Percentiles rank a stretch among this genome's conserved stretches.
Conservation (phyloP, 176 grass and related monocot species). For the Ampelocalamus luodianensis region DNA sequence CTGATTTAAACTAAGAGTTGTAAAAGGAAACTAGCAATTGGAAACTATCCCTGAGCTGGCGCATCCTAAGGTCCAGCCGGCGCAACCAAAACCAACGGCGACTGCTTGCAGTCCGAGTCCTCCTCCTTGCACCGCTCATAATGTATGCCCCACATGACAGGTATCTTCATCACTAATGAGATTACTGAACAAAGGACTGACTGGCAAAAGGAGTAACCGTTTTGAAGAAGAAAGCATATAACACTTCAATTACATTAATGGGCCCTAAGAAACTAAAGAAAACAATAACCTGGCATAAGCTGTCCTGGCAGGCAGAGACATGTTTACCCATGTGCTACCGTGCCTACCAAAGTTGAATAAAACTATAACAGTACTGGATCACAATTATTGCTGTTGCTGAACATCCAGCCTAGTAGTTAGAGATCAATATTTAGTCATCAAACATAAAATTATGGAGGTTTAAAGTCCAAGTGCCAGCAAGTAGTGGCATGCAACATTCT, state of each 20-base stretch:
- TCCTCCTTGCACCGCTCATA: no score
- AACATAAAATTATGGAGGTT: constrained; percentile 9
- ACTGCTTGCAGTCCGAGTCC: no score
- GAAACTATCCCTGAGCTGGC: no score
- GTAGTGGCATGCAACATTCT: constrained; percentile 11
- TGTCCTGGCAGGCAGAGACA: constrained; percentile 41
- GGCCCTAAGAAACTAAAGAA: not conserved
- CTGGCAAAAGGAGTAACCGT: not conserved
- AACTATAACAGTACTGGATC: constrained; percentile 46
- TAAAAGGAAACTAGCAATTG: no score
- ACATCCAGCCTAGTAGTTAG: constrained; percentile 44
- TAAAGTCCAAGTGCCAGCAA: constrained; percentile 33
- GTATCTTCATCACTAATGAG: constrained; percentile 4
- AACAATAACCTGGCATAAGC: constrained; percentile 35
- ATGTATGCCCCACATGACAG: not conserved
- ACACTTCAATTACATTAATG: constrained; percentile 23
- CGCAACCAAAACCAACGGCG: no score
- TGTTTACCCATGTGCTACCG: constrained; percentile 44
- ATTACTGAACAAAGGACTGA: not conserved
- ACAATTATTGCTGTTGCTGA: constrained; percentile 47
- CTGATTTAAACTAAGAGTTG: no score
- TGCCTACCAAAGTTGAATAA: constrained; percentile 41
- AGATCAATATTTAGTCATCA: constrained; percentile 6
- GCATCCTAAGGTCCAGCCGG: no score
- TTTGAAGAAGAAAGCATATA: not conserved